Conservation (phyloP, 345 rosid genomes). For the Noccaea bulbosa region DNA sequence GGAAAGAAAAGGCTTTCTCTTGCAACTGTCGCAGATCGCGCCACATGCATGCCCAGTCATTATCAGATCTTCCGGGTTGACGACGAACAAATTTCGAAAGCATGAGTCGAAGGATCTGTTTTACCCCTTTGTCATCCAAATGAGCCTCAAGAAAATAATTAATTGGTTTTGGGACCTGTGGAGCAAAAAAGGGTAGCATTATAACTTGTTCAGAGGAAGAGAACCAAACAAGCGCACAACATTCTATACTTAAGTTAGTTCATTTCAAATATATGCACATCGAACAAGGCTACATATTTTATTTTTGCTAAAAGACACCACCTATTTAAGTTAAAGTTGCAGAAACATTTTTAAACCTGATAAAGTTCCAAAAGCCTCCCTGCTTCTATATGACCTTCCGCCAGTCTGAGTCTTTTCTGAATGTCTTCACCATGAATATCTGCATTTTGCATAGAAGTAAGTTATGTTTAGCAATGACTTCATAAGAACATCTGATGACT, state of each 20-base stretch:
- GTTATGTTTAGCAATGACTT: slow-evolving; percentile 31
- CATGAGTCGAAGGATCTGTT: slow-evolving; percentile 90
- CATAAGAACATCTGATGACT: slow-evolving; percentile 8
- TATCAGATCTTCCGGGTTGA: slow-evolving; percentile 84
- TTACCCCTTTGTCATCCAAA: slow-evolving; percentile 83
- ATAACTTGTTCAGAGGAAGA: background rate
- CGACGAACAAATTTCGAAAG: slow-evolving; percentile 91
- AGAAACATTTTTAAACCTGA: slow-evolving; percentile 58
- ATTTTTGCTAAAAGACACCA: slow-evolving; percentile 19
- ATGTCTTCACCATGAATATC: slow-evolving; percentile 50
- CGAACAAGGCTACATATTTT: slow-evolving; percentile 16
- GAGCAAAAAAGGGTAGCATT: slow-evolving; percentile 27
- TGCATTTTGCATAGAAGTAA: slow-evolving; percentile 49
- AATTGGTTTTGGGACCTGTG: slow-evolving; percentile 90
- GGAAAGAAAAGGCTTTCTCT: slow-evolving; percentile 90
- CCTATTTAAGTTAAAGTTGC: slow-evolving; percentile 28
- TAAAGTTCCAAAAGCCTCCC: slow-evolving; percentile 85
- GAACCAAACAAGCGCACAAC: background rate
- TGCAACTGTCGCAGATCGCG: slow-evolving; percentile 77
- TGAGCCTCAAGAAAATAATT: slow-evolving; percentile 73
- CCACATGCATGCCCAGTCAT: slow-evolving; percentile 99
- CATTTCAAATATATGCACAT: slow-evolving; percentile 15
- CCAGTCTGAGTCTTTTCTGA: slow-evolving; percentile 68
- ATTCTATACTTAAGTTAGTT: slow-evolving; percentile 17
- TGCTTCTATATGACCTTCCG: slow-evolving; percentile 89